Base-by-base conservation (phyloP, 2,329 filamentous ascomycete genomes). In the Scorias spongiosa region DNA sequence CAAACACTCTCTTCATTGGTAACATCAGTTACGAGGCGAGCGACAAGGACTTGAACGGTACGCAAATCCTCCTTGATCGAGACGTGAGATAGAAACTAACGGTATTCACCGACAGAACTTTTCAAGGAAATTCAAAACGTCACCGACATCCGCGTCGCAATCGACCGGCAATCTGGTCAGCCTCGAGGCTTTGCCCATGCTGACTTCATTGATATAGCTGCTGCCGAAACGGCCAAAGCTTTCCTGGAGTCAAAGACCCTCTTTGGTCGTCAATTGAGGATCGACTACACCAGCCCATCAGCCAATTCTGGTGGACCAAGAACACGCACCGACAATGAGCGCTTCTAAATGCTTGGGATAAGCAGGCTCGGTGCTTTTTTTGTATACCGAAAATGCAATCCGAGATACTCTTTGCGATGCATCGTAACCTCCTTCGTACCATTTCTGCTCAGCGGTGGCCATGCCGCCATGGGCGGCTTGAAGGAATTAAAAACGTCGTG, bases 1-100 rank as follows among this genome's bases (percentile, higher is more conserved):
- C 74, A 42, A 76, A 72, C 57, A 84, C 80, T 1, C 66, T 93
- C 29, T 93, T 82, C 68, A 75, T 94, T 53, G 85, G 86, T 52
- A 91, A 91, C 67, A 77, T 94, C 64, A 79, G 84, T 10, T 91
- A 83, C 58, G 83, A 93, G 65, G 81, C 88, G 67, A 83, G 81
- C 8, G 86, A 93, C 57, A 75, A 76, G 43, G 86, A 93, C 56
- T 69, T 94, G 43, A 87, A 88, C 64, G 56, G 58, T 60, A 49
- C 37, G 57, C 46, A 14, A 10, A 26, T 26, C 20, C 20, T 26
- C 7, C 3, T 26, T 26, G 20, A 26, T 7, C 4, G 83, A 93
- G 65, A 81, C 88, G 67, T 83, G 81, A 8, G 86, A 93, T 57
- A 75, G 76, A 43, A 86, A 93, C 56, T 69, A 93, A 43, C 86